phyloP scores from a whole-genome alignment of 2,329 filamentous ascomycete species.

The Pseudogymnoascus sp. region DNA sequence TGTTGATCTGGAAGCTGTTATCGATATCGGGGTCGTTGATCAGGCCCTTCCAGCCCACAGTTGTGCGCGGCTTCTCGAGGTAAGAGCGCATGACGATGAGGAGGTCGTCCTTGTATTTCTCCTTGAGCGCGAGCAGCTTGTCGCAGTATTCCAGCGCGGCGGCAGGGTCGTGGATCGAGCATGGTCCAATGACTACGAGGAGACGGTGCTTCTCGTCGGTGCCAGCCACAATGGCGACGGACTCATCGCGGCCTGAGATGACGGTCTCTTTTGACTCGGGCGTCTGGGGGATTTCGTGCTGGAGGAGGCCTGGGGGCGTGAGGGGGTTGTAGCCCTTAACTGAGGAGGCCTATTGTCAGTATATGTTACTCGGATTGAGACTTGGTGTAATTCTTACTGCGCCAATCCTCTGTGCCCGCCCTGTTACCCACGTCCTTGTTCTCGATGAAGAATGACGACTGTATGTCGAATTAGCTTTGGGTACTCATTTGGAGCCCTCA shows the following conservation, averaged over 20 bases:
- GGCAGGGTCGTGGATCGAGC: conserved; percentile 91
- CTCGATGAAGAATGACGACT: conserved; percentile 59
- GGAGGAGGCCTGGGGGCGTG: conserved; percentile 86
- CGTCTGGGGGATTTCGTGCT: conserved; percentile 72
- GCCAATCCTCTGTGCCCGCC: conserved; percentile 68
- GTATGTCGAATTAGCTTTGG: conserved; percentile 17
- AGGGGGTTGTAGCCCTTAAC: conserved; percentile 88
- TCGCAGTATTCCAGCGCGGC: conserved; percentile 91
- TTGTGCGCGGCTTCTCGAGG: conserved; percentile 96
- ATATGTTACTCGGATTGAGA: conserved; percentile 20
- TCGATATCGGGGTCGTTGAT: conserved; percentile 99
- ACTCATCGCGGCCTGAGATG: conserved; percentile 53
- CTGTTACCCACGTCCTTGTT: conserved; percentile 74
- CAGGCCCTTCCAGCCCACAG: conserved; percentile 96
- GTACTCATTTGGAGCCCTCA: neutral
- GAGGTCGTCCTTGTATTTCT: conserved; percentile 83
- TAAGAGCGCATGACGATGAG: conserved; percentile 97
- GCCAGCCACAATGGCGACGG: conserved; percentile 61
- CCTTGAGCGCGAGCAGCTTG: conserved; percentile 68
- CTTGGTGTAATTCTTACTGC: conserved; percentile 49
- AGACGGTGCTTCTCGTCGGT: conserved; percentile 50
- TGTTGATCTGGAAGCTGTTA: conserved; percentile 98
- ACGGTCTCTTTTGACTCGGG: conserved; percentile 43
- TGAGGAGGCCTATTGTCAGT: conserved; percentile 28
- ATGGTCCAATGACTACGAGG: conserved; percentile 83